phyloP scores from a whole-genome alignment of 495 filamentous ascomycete species.

The Neurospora sp. region DNA sequence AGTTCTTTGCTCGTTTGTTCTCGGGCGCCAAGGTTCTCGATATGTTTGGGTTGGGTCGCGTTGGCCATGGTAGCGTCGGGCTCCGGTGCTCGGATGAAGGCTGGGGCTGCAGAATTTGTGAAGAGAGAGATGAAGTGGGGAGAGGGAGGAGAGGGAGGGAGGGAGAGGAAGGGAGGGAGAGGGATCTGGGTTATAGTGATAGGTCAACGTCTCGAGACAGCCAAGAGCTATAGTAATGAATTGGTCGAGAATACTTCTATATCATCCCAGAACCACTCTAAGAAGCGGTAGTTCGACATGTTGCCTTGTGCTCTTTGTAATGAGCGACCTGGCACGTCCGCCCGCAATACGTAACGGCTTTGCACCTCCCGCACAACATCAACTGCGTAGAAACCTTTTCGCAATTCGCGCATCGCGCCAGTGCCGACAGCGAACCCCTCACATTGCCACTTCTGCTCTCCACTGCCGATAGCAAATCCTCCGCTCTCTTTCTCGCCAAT shows the following conservation, averaged over 20 bases:
- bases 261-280: slow-evolving; percentile 4
- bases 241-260: neutral
- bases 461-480: neutral
- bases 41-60: too few species aligned
- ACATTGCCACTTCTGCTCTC: slow-evolving; percentile 16
- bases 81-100: too few species aligned
- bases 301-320: slow-evolving; percentile 19
- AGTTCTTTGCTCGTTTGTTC: too few species aligned
- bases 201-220: neutral
- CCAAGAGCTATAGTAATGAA: neutral
- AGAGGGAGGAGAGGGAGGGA: too few species aligned
- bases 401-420: slow-evolving; percentile 16
- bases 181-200: too few species aligned
- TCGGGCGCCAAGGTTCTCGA: too few species aligned
- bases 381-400: slow-evolving; percentile 15
- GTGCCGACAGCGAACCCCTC: neutral
- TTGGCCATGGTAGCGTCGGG: too few species aligned
- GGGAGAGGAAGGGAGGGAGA: too few species aligned
- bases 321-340: slow-evolving; percentile 19
- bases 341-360: slow-evolving; percentile 17
- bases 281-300: slow-evolving; percentile 10
- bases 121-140: too few species aligned
- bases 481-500: slow-evolving; percentile 22
- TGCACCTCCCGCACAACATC: slow-evolving; percentile 23
- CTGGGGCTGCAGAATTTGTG: too few species aligned